phyloP scores from a whole-genome alignment of 495 filamentous ascomycete genomes.

The Tuber calosporum region DNA sequence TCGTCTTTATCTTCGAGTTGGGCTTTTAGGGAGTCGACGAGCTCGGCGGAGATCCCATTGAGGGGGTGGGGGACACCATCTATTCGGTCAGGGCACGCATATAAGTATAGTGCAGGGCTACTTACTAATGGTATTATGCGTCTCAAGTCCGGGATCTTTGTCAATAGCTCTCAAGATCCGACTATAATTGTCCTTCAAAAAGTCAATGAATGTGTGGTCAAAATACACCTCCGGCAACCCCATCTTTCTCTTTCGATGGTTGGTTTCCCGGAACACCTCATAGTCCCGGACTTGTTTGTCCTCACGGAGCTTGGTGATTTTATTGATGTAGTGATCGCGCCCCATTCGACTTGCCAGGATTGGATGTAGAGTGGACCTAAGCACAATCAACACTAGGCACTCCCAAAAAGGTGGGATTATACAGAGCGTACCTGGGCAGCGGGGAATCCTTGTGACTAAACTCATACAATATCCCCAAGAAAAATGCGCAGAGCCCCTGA shows the following conservation, averaged over 20 bases:
- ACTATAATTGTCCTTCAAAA: constrained; percentile 91
- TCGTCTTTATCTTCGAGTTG: constrained; percentile 68
- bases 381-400: not conserved
- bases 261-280: constrained; percentile 56
- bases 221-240: constrained; percentile 78
- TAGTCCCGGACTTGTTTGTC: constrained; percentile 84
- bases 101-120: not conserved
- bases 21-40: constrained; percentile 72
- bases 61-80: constrained; percentile 9
- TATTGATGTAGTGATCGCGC: constrained; percentile 81
- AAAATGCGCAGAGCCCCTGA: constrained; percentile 72
- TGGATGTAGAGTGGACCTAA: constrained; percentile 67
- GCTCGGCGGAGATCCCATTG: constrained; percentile 72
- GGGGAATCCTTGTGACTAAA: constrained; percentile 97
- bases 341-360: constrained; percentile 73
- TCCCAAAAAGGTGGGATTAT: not conserved
- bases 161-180: constrained; percentile 81
- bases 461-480: constrained; percentile 87
- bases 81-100: not conserved
- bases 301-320: constrained; percentile 67
- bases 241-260: constrained; percentile 35
- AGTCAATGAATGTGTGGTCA: constrained; percentile 80
- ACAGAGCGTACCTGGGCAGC: constrained; percentile 49
- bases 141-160: constrained; percentile 79
- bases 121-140: constrained; percentile 23